phyloP scores from a whole-genome alignment of 2,329 filamentous ascomycete genomes.

The Penicillium sp. region DNA sequence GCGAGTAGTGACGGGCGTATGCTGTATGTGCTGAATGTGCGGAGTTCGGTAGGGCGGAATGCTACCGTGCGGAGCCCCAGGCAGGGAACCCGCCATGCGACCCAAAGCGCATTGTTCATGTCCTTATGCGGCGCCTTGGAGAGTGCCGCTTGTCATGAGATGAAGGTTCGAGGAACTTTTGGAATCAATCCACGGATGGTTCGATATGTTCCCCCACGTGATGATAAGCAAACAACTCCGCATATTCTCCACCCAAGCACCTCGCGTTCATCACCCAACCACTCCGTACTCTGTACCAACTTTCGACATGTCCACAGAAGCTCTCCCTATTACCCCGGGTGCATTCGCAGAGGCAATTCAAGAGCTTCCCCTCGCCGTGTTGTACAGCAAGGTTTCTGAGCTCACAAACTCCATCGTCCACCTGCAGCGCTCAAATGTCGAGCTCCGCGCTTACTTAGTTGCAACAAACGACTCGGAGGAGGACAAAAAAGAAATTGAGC shows the following conservation, averaged over 20 bases:
- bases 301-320: slow-evolving; percentile 51
- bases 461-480: slow-evolving; percentile 56
- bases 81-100: slow-evolving; percentile 46
- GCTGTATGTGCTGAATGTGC: slow-evolving; percentile 23
- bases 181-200: slow-evolving; percentile 9
- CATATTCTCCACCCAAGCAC: background rate
- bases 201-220: background rate
- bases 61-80: slow-evolving; percentile 32
- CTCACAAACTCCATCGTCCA: slow-evolving; percentile 62
- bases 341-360: slow-evolving; percentile 59
- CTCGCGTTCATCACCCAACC: background rate
- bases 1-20: slow-evolving; percentile 15
- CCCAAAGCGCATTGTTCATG: slow-evolving; percentile 47
- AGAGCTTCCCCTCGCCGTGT: slow-evolving; percentile 58
- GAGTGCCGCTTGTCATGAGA: background rate
- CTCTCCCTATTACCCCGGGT: slow-evolving; percentile 51
- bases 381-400: slow-evolving; percentile 64
- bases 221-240: background rate
- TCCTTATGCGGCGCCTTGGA: slow-evolving; percentile 22
- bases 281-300: background rate
- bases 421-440: slow-evolving; percentile 58
- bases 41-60: slow-evolving; percentile 25
- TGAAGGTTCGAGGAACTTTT: slow-evolving; percentile 18
- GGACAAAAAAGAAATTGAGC: slow-evolving; percentile 37
- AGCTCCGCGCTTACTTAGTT: slow-evolving; percentile 54